Conservation (phyloP, 2,329 filamentous ascomycete genomes). For the Fusarium subtropicale region DNA sequence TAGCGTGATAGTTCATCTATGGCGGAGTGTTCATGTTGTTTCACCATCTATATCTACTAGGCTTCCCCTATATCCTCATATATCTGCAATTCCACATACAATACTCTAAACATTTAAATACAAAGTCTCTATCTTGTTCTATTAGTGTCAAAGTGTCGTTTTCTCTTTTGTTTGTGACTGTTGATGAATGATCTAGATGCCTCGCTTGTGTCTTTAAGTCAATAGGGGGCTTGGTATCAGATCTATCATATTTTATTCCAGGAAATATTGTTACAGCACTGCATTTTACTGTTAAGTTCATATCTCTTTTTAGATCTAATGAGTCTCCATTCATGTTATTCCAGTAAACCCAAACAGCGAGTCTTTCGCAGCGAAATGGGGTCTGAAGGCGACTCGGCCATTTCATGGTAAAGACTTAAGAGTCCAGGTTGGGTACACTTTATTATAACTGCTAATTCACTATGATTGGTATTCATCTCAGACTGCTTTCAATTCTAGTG, state of each 20-base stretch:
- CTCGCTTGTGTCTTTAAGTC: neutral
- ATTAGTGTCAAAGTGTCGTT: too few species aligned
- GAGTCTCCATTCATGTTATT: too few species aligned
- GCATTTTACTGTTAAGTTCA: too few species aligned
- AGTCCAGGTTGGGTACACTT: neutral
- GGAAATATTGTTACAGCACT: too few species aligned
- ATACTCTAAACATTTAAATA: neutral
- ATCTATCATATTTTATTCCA: too few species aligned
- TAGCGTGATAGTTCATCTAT: rapidly evolving
- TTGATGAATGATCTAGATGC: neutral
- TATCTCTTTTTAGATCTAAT: too few species aligned
- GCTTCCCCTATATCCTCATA: neutral
- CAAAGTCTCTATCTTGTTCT: neutral
- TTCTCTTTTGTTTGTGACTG: neutral
- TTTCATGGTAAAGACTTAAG: neutral
- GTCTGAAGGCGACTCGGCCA: neutral
- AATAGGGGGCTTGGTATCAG: neutral
- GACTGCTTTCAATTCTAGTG: too few species aligned
- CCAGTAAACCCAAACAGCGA: too few species aligned
- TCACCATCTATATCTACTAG: neutral
- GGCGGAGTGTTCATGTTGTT: neutral
- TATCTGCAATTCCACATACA: neutral
- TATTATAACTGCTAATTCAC: neutral
- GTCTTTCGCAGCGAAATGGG: neutral
- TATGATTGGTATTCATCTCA: neutral